Base-by-base conservation (phyloP, 768 basidiomycete species). In the Lactarius psammicola region DNA sequence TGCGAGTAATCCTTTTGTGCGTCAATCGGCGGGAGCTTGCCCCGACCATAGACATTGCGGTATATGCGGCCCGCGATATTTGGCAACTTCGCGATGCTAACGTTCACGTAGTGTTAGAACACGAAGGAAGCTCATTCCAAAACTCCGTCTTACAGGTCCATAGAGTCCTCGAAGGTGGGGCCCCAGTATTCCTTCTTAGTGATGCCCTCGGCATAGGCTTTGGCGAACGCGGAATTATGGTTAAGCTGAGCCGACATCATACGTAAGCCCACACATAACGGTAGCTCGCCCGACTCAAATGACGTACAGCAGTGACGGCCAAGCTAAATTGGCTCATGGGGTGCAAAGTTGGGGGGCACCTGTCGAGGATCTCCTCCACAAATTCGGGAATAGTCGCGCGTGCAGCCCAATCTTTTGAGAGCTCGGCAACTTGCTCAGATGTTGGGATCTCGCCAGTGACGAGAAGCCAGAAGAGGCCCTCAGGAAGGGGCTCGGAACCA, bases 281-380 rank as follows among this genome's bases (percentile, higher is more conserved):
- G 23, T 51, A 15, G n/a, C 13, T 3, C 40, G n/a, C n/a, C 42
- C n/a, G 42, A 64, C 54, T 59, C 20, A 40, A 49, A 56, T 36
- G 17, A 78, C 85, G 53, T 75, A 91, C 90, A 34, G 96, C 95
- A 70, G 95, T 98, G 71, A 96, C 93, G 65, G 95, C 95, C 74
- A 97, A 81, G 75, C 90, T 90, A 80, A 98, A 97, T 80, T 98
- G 96, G 78, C 91, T 94, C 96, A 98, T 98, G 69, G 96, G 96
- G 77, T 98, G 96, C 54, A 98, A 85, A 18, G 94, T 95, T 59
- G 90, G 88, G 23, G 92, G 92, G 78, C 92, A 94, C 76, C 94
- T 80, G 81, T 98, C 96, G 59, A 98, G 85, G 71, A 97, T 85
- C 74, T 97, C 95, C 78, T 98, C 95, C n/a, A 98, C 90, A 71